phyloP scores from a whole-genome alignment of 768 basidiomycete species.

The Phlegmacium glaucopus region DNA sequence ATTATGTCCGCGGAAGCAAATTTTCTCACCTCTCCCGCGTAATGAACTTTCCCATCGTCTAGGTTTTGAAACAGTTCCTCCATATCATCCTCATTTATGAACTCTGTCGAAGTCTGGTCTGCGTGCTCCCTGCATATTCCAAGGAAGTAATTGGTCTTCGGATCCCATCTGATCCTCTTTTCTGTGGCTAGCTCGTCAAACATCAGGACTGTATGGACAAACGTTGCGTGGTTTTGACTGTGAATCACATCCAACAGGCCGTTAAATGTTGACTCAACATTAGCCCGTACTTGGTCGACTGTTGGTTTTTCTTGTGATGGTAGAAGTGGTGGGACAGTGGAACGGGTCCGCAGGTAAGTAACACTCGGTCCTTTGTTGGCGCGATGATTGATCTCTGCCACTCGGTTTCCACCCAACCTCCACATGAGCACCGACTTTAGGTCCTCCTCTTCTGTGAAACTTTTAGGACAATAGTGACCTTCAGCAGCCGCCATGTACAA shows the following conservation, averaged over 20 bases:
- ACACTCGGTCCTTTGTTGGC: conserved; percentile 14
- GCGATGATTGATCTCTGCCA: conserved; percentile 22
- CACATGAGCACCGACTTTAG: conserved; percentile 17
- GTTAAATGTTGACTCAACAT: conserved; percentile 1
- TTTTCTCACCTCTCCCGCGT: conserved; percentile 21
- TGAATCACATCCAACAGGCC: neutral
- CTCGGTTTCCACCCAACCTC: conserved; percentile 19
- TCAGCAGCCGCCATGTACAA: conserved; percentile 6
- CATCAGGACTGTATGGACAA: conserved; percentile 21
- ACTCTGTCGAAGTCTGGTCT: conserved; percentile 13
- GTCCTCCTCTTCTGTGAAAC: conserved; percentile 21
- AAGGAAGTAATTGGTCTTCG: conserved; percentile 20
- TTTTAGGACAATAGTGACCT: conserved; percentile 20
- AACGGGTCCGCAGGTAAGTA: conserved; percentile 9
- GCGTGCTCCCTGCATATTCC: conserved; percentile 27
- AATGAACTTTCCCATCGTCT: conserved; percentile 17
- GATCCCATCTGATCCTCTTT: conserved; percentile 22
- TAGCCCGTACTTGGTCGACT: neutral
- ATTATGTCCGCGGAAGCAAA: neutral
- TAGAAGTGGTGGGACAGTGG: conserved; percentile 12
- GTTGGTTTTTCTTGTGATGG: conserved; percentile 9
- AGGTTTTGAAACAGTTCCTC: conserved; percentile 19
- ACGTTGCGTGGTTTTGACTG: neutral
- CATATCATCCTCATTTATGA: conserved; percentile 17
- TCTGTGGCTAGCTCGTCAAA: conserved; percentile 27